Evolutionary conservation across 78 protist species (phyloP).

Genomic region (Bigelowiella natans): DNA sequence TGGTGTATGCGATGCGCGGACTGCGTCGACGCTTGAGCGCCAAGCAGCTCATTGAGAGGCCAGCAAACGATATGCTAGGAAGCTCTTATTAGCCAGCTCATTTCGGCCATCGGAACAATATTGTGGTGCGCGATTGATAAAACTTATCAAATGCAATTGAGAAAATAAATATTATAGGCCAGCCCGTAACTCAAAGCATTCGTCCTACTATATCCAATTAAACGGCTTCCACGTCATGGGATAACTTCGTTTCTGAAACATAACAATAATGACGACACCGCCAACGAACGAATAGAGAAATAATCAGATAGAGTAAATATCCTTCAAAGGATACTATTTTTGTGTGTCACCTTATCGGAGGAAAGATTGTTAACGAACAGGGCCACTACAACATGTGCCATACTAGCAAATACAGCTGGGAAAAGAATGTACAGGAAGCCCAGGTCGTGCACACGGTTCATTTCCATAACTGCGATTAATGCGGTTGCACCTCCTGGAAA

Average conservation of each 20-base stretch:
- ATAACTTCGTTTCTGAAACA: not conserved
- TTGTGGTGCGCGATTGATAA: too few species aligned
- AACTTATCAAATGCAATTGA: too few species aligned
- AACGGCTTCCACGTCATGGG: not conserved
- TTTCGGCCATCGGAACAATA: too few species aligned
- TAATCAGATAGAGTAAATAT: not conserved
- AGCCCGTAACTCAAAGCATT: too few species aligned
- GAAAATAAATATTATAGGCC: too few species aligned
- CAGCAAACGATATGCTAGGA: too few species aligned
- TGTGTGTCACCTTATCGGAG: not conserved
- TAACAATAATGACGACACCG: too few species aligned
- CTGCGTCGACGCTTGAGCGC: too few species aligned
- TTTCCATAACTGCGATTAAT: not conserved
- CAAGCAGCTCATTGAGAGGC: too few species aligned
- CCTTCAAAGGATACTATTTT: too few species aligned
- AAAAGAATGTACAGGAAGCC: not conserved
- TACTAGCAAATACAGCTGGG: not conserved
- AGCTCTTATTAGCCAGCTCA: too few species aligned
- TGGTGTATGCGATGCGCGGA: too few species aligned
- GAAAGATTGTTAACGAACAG: not conserved
- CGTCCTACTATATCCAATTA: not conserved
- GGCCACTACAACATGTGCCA: not conserved
- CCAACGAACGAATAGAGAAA: not conserved
- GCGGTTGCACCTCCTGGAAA: not conserved
- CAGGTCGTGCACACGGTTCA: not conserved